Conservation (phyloP, 1,284 basidiomycete species). For the Takashimella koratensis region DNA sequence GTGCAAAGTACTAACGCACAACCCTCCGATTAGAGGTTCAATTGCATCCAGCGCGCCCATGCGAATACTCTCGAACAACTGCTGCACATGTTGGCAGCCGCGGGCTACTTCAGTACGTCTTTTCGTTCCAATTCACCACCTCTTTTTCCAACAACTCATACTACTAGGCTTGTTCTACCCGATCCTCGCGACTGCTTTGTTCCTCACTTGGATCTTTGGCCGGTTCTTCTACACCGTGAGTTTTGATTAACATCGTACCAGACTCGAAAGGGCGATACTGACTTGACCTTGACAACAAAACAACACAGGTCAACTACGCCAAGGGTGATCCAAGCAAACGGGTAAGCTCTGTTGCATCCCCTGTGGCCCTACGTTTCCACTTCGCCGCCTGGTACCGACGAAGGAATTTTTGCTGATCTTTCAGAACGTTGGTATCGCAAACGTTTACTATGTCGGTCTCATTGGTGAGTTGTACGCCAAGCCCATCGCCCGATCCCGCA, state of each 20-base stretch:
- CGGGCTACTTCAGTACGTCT: conserved; percentile 31
- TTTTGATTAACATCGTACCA: too few relatives aligned
- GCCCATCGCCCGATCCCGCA: too few relatives aligned
- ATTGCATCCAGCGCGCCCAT: conserved; percentile 43
- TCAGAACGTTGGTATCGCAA: conserved; percentile 18
- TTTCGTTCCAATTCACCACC: too few relatives aligned
- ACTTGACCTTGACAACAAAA: not conserved
- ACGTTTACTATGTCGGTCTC: conserved; percentile 21
- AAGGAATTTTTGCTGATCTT: too few relatives aligned
- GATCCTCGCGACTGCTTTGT: conserved; percentile 20
- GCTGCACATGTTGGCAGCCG: conserved; percentile 25
- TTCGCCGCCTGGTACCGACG: too few relatives aligned
- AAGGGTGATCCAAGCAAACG: conserved; percentile 21
- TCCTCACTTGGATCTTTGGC: conserved; percentile 25
- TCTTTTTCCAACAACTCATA: too few relatives aligned
- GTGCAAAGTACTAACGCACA: too few relatives aligned
- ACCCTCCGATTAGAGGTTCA: conserved; percentile 33
- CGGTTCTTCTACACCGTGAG: conserved; percentile 35
- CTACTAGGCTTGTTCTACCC: conserved; percentile 40
- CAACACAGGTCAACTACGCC: conserved; percentile 24
- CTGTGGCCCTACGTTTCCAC: too few relatives aligned
- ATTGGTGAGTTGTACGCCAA: conserved; percentile 23
- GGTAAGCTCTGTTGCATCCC: too few relatives aligned
- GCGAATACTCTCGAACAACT: conserved; percentile 41
- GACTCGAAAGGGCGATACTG: too few relatives aligned